phyloP scores from a whole-genome alignment of 2,329 filamentous ascomycete species.

The Echinosphaeria canescens region DNA sequence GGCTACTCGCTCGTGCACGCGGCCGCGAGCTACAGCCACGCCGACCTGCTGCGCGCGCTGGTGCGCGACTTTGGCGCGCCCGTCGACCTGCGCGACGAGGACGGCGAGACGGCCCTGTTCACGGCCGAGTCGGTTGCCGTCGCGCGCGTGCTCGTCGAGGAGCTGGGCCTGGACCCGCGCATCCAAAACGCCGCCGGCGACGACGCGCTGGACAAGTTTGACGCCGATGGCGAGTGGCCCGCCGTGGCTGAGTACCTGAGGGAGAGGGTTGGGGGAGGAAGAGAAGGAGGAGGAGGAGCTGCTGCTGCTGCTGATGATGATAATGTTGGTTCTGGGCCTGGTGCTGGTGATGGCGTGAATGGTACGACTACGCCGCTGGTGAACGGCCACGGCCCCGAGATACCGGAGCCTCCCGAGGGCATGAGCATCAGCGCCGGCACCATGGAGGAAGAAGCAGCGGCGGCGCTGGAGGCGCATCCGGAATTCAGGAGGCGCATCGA shows the following conservation, averaged over 20 bases:
- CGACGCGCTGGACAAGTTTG: constrained; percentile 65
- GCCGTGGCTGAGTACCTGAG: constrained; percentile 52
- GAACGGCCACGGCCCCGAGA: constrained; percentile 15
- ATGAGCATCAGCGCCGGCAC: constrained; percentile 60
- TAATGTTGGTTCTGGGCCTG: too few relatives aligned
- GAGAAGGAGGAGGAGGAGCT: too few relatives aligned
- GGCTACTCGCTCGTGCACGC: constrained; percentile 92
- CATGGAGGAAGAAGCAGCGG: constrained; percentile 39
- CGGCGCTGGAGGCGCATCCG: constrained; percentile 46
- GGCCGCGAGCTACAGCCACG: constrained; percentile 77
- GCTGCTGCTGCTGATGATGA: too few relatives aligned
- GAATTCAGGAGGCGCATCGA: constrained; percentile 77
- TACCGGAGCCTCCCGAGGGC: constrained; percentile 51
- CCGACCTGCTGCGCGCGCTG: constrained; percentile 56
- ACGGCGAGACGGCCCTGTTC: constrained; percentile 86
- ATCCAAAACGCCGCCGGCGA: constrained; percentile 52
- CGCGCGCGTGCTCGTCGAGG: constrained; percentile 62
- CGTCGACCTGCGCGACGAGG: constrained; percentile 69
- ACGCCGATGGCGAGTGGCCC: constrained; percentile 57
- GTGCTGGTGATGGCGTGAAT: too few relatives aligned
- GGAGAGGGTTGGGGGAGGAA: constrained; percentile 9
- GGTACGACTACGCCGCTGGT: constrained; percentile 7
- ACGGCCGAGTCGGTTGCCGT: constrained; percentile 67
- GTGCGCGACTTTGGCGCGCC: constrained; percentile 58
- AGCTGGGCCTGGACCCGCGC: constrained; percentile 47